These are phyloP conservation scores for Curvularia verruculosa DNA, from an alignment of 2,329 filamentous ascomycete genomes.

Conservation along the genomic window DNA sequence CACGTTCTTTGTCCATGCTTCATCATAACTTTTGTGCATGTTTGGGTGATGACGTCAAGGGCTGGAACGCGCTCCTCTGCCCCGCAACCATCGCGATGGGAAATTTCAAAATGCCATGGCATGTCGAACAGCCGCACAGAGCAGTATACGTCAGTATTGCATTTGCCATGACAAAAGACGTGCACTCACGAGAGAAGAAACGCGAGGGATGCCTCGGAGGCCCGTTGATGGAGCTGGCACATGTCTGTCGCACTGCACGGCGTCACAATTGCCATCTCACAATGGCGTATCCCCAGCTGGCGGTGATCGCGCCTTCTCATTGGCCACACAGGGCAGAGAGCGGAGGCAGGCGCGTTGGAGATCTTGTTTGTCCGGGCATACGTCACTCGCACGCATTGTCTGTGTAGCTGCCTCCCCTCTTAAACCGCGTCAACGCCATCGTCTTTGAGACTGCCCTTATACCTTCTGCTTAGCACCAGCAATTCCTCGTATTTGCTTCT, in stretches of 20 bases:
- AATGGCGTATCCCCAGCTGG: slow-evolving; percentile 28
- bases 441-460: slow-evolving; percentile 15
- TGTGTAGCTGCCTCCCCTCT: slow-evolving; percentile 36
- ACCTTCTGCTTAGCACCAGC: slow-evolving; percentile 9
- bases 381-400: slow-evolving; percentile 34
- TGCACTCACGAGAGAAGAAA: background rate
- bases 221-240: slow-evolving; percentile 2
- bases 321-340: slow-evolving; percentile 21
- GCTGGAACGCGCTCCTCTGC: slow-evolving; percentile 8
- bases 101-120: slow-evolving; percentile 39
- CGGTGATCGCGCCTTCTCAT: slow-evolving; percentile 24
- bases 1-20: slow-evolving; percentile 1
- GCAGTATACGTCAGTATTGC: background rate
- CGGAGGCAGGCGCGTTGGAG: slow-evolving; percentile 25
- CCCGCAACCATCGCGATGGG: slow-evolving; percentile 26
- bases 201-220: slow-evolving; percentile 1
- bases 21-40: slow-evolving; percentile 26
- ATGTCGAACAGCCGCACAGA: background rate
- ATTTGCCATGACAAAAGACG: background rate
- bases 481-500: slow-evolving; percentile 21
- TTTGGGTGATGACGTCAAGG: slow-evolving; percentile 22
- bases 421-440: slow-evolving; percentile 28
- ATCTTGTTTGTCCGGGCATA: slow-evolving; percentile 34
- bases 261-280: slow-evolving; percentile 27
- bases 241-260: slow-evolving; percentile 9